phyloP scores from a whole-genome alignment of 192 early-diverging fungal genomes.

The Backusella macrospora region DNA sequence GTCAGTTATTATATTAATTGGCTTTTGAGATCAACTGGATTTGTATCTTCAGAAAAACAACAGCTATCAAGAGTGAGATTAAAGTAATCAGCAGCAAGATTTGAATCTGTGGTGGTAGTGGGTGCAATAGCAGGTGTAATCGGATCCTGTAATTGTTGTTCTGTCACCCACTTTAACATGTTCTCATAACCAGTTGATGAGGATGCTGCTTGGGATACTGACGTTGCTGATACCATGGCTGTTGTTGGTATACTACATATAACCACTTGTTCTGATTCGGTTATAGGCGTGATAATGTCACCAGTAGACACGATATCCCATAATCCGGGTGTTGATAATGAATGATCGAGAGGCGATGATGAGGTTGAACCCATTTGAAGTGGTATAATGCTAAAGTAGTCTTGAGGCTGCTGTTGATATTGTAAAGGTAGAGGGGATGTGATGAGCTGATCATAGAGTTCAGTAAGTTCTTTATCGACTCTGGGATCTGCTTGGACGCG shows the following conservation, averaged over 20 bases:
- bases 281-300: background rate
- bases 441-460: background rate
- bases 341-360: background rate
- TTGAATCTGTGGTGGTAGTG: background rate
- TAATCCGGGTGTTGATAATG: background rate
- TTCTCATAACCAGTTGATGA: conserved; percentile 3
- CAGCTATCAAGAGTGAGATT: background rate
- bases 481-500: background rate
- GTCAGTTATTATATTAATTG: conserved; percentile 1
- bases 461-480: background rate
- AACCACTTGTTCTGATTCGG: conserved; percentile 3
- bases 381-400: conserved; percentile 20
- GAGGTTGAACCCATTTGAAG: background rate
- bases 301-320: background rate
- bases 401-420: background rate
- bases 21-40: background rate
- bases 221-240: background rate
- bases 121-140: conserved; percentile 6
- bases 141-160: background rate
- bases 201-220: background rate
- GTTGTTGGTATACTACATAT: background rate
- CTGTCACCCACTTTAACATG: conserved; percentile 6
- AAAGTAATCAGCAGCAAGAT: conserved; percentile 1
- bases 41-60: background rate
- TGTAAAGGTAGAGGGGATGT: background rate